Percentiles rank a stretch among this genome's conserved stretches.
These are phyloP conservation scores for Claviceps sp. DNA, from an alignment of 2,329 filamentous ascomycete species.

Conservation along the genomic window DNA sequence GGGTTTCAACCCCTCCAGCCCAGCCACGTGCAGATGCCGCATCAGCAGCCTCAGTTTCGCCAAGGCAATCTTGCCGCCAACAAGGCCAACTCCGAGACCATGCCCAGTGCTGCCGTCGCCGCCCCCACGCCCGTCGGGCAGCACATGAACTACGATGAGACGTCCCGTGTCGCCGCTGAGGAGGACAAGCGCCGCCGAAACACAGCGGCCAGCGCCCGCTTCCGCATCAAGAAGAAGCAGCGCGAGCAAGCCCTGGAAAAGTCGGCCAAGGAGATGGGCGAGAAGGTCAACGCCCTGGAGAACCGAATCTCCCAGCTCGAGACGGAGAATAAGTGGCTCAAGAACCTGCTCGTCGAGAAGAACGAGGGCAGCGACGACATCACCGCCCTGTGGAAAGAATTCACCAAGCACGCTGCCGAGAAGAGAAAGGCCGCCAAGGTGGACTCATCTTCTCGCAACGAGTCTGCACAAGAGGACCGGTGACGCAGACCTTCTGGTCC, in stretches of 20 bases:
- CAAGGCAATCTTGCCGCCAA: conserved; percentile 22
- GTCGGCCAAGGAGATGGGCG: conserved; percentile 68
- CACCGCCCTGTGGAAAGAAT: conserved; percentile 37
- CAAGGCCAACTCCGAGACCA: conserved; percentile 33
- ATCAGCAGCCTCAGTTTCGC: conserved; percentile 23
- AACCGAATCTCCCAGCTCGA: conserved; percentile 63
- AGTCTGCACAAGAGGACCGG: conserved; percentile 11
- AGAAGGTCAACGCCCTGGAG: conserved; percentile 64
- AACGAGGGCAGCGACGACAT: conserved; percentile 49
- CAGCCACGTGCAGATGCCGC: conserved; percentile 25
- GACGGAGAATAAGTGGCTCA: conserved; percentile 72
- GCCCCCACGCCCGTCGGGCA: conserved; percentile 15
- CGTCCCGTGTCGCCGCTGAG: conserved; percentile 61
- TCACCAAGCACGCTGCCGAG: conserved; percentile 24
- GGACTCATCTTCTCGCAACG: conserved; percentile 10
- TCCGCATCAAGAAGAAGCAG: conserved; percentile 94
- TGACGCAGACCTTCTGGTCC: conserved; percentile 6
- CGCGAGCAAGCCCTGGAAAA: conserved; percentile 75
- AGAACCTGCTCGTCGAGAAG: conserved; percentile 71
- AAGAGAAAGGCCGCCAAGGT: conserved; percentile 16
- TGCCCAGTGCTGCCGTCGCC: conserved; percentile 15
- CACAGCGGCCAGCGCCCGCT: conserved; percentile 76
- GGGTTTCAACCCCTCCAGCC: conserved; percentile 41
- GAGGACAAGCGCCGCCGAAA: conserved; percentile 85
- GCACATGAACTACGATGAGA: conserved; percentile 51